Conservation (phyloP, 345 rosid genomes). For the Syzygium aqueum region DNA sequence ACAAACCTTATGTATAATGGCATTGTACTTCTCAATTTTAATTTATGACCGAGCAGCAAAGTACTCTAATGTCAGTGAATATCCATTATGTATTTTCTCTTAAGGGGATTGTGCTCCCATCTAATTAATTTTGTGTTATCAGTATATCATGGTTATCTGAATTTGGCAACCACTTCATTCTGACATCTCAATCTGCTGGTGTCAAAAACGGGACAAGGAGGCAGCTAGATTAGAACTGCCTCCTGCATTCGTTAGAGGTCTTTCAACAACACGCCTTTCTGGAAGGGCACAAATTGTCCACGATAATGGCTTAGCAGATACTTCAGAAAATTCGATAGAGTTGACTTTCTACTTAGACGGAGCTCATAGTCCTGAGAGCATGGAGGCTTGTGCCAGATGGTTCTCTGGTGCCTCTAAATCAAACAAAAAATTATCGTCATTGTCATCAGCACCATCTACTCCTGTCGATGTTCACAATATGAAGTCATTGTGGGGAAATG, state of each 20-base stretch:
- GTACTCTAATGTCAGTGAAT: background rate
- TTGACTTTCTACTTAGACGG: constrained; percentile 86
- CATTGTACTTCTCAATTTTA: background rate
- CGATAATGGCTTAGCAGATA: constrained; percentile 31
- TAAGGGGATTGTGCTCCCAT: background rate
- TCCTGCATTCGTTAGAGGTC: constrained; percentile 59
- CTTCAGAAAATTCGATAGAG: constrained; percentile 31
- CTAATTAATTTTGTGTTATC: background rate
- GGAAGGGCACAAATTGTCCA: constrained; percentile 79
- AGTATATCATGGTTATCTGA: background rate
- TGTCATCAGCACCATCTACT: constrained; percentile 10
- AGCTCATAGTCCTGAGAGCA: constrained; percentile 97
- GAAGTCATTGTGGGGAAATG: constrained; percentile 22
- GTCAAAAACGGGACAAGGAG: constrained; percentile 22
- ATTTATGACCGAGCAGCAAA: background rate
- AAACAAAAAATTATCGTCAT: constrained; percentile 10
- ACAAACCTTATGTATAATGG: background rate
- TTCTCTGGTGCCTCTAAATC: constrained; percentile 50
- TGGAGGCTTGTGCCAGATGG: constrained; percentile 90
- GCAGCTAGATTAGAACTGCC: constrained; percentile 45
- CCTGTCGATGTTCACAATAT: constrained; percentile 5
- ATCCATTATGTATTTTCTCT: background rate
- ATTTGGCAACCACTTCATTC: background rate
- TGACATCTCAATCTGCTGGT: constrained; percentile 6
- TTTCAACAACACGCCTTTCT: constrained; percentile 59